A percentile compares a stretch with the other conserved stretches of the same genome.
Conservation (phyloP, 2,329 filamentous ascomycete species). For the Colletotrichum spinosum region DNA sequence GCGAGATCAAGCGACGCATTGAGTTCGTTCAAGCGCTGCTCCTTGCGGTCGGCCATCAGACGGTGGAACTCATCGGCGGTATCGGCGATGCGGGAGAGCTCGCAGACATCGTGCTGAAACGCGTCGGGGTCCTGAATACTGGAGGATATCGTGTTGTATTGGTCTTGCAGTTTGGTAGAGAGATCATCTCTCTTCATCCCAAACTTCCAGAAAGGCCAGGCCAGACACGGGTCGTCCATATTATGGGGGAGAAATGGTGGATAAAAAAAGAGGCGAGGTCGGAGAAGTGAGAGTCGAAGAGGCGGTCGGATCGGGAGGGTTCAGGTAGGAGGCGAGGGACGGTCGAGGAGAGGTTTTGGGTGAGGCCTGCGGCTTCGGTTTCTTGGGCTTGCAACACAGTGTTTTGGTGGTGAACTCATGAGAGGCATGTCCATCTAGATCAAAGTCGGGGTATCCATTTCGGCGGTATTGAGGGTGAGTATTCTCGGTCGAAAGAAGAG, state of each 20-base stretch:
- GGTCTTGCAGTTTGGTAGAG: conserved; percentile 67
- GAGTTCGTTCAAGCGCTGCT: conserved; percentile 65
- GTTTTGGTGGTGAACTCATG: conserved; percentile 23
- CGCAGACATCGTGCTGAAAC: conserved; percentile 71
- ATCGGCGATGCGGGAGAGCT: conserved; percentile 64
- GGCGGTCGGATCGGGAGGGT: conserved; percentile 1
- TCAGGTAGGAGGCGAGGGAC: conserved; percentile 8
- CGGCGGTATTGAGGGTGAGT: background rate
- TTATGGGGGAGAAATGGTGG: conserved; percentile 16
- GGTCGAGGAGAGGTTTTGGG: conserved; percentile 2
- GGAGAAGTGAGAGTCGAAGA: background rate
- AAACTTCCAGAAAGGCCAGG: conserved; percentile 73
- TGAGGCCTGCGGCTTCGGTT: conserved; percentile 31
- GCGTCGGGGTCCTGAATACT: conserved; percentile 69
- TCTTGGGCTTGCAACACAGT: background rate
- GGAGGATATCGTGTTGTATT: conserved; percentile 69
- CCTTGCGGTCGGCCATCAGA: conserved; percentile 64
- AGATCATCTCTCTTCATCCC: conserved; percentile 70
- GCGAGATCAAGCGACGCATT: conserved; percentile 67
- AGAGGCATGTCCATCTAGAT: conserved; percentile 27
- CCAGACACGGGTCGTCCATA: conserved; percentile 66
- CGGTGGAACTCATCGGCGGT: conserved; percentile 66
- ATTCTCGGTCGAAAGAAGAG: background rate
- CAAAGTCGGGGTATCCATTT: conserved; percentile 13
- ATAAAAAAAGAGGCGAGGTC: conserved; percentile 8